Evolutionary conservation across 257 asterid species (phyloP).

Genomic region (Eucommia ulmoides): DNA sequence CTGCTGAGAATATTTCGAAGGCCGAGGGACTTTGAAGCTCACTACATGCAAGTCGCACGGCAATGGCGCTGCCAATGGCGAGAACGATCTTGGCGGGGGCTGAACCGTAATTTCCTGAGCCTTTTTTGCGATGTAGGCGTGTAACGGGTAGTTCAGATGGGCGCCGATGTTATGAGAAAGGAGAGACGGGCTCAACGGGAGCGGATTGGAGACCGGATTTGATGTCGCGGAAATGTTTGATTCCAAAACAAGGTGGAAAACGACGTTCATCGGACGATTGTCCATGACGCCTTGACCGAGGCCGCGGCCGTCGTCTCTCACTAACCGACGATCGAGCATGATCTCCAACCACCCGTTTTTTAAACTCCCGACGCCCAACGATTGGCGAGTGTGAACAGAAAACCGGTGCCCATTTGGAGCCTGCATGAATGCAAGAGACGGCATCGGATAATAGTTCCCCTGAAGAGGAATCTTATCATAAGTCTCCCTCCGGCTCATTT

Average conservation of each 20-base stretch:
- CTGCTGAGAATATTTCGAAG: slow-evolving; percentile 57
- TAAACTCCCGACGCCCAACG: slow-evolving; percentile 82
- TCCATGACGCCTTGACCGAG: slow-evolving; percentile 97
- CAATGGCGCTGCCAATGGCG: slow-evolving; percentile 62
- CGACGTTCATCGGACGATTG: slow-evolving; percentile 73
- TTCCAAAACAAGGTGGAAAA: slow-evolving; percentile 66
- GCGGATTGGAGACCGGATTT: slow-evolving; percentile 28
- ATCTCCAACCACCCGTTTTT: slow-evolving; percentile 81
- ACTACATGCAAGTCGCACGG: slow-evolving; percentile 95
- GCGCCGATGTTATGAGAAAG: slow-evolving; percentile 84
- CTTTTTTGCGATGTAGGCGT: slow-evolving; percentile 63
- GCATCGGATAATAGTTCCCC: slow-evolving; percentile 97
- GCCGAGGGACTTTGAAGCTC: slow-evolving; percentile 79
- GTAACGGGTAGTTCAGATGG: slow-evolving; percentile 67
- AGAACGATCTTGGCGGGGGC: slow-evolving; percentile 91
- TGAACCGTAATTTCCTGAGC: slow-evolving; percentile 72
- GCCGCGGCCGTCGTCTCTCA: slow-evolving; percentile 90
- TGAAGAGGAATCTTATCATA: slow-evolving; percentile 90
- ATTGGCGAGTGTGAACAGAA: slow-evolving; percentile 80
- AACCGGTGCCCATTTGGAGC: slow-evolving; percentile 61
- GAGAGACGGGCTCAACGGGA: slow-evolving; percentile 66
- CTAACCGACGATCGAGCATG: slow-evolving; percentile 86
- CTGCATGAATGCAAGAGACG: slow-evolving; percentile 84
- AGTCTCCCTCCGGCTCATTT: slow-evolving; percentile 88
- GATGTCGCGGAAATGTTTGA: slow-evolving; percentile 45